These are phyloP conservation scores for Cryptosporidium sp. DNA, from an alignment of 169 alveolate species.

Conservation along the genomic window DNA sequence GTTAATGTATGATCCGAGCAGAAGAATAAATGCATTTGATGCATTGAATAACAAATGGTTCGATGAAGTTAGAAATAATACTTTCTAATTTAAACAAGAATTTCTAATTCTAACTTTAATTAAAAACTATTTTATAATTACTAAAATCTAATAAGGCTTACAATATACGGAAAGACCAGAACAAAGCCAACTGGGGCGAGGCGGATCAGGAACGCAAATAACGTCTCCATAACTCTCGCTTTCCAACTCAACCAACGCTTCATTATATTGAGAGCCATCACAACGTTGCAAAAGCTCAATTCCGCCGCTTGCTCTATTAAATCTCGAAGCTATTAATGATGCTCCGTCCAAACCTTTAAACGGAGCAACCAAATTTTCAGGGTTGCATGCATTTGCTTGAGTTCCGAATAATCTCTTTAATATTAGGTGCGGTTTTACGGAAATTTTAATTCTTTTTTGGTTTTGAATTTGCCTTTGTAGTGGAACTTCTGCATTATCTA, in stretches of 20 bases:
- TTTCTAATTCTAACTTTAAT: not conserved
- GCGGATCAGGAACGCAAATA: slow-evolving; percentile 72
- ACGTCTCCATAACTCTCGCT: slow-evolving; percentile 49
- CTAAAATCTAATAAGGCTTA: slow-evolving; percentile 31
- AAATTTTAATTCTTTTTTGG: slow-evolving; percentile 31
- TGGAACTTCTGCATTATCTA: slow-evolving; percentile 57
- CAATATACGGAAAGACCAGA: slow-evolving; percentile 66
- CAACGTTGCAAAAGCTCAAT: slow-evolving; percentile 66
- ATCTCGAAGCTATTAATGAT: slow-evolving; percentile 67
- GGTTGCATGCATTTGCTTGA: slow-evolving; percentile 72
- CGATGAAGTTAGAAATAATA: slow-evolving; percentile 37
- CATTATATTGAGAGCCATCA: slow-evolving; percentile 60
- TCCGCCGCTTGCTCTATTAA: slow-evolving; percentile 70
- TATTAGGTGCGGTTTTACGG: slow-evolving; percentile 58
- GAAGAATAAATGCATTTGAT: slow-evolving; percentile 65
- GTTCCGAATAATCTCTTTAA: slow-evolving; percentile 59
- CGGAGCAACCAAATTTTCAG: slow-evolving; percentile 73
- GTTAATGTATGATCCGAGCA: slow-evolving; percentile 66
- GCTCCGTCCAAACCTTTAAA: slow-evolving; percentile 73
- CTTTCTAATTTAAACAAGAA: not conserved
- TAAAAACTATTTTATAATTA: not conserved
- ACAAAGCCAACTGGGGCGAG: slow-evolving; percentile 63
- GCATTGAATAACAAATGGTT: slow-evolving; percentile 63
- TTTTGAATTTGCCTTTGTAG: slow-evolving; percentile 24
- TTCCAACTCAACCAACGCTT: slow-evolving; percentile 65